Base-by-base conservation (phyloP, 2,329 filamentous ascomycete genomes). In the Epicoccum nigrum region DNA sequence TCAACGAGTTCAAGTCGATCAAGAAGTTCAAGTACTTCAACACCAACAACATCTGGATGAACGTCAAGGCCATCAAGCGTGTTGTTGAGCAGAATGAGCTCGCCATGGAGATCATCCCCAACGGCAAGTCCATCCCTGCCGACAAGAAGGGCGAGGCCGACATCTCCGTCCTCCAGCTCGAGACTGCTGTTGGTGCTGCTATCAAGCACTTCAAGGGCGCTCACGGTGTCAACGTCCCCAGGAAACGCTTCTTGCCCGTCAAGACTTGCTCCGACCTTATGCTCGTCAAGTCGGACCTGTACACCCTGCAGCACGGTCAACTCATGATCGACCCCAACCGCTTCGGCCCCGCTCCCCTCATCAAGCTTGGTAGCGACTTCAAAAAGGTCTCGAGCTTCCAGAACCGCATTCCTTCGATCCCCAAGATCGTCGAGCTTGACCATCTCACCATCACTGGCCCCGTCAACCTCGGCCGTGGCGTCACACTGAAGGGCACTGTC, bases 21-120 rank as follows among this genome's bases (percentile, higher is more conserved):
- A 99, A 99, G 88, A 99, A 99, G 85, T 99, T 99, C 89, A 97
- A 96, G 85, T 99, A 99, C 87, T 99, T 99, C 88, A 99, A 99
- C 86, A 99, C 94, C 79, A 99, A 99, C 89, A 99, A 99, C 86
- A 97, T 99, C 80, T 99, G 94, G 94, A 89, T 99, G 84, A 96
- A 96, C 81, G 84, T 97, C 68, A 87, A 90, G 74, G 94, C 94
- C 65, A 89, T 99, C 80, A 97, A 97, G 88, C 92, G 94, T 55
- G 92, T 99, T 46, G 94, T 99, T 7, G 94, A 97, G 85, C 92
- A 95, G 77, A 91, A 96, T 76, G 93, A 97, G 82, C 87, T 99
- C 46, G 90, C 92, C 79, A 96, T 99, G 90, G 94, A 99, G 81
- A 99, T 99, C 75, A 99, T 99, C 68, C 92, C 94, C 76, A 99